Evolutionary conservation across 345 rosid genomes (phyloP), one percentile per base, ranked within the genome.

Genomic region (Excoecaria agallocha): DNA sequence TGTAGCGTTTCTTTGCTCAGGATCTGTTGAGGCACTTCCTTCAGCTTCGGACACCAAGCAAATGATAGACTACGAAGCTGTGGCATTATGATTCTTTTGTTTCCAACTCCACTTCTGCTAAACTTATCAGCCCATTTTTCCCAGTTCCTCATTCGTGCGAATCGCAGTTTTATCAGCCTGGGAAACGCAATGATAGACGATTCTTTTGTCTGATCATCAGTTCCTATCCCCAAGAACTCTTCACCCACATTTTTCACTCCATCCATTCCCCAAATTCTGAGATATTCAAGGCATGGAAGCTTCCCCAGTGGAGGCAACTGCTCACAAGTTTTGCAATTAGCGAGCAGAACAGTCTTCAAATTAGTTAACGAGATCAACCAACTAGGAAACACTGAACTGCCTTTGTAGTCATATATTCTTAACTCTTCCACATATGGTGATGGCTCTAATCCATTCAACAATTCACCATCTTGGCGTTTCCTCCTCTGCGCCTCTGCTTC

Each of bases 81-180:
- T 50, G 71, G 71, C 51, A 70, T 56, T 56, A 55, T 55, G 13
- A 25, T 13, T 38, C 51, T 56, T 5, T 17, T 38, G 8, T 0
- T 62, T 1, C 7, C 30, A 30, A 30, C 30, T 30, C 30, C 30
- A 30, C 30, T 38, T 17, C 12, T 38, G 9, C 12, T 39, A 63
- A 63, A 39, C 22, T 63, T 48, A 63, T 46, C 17, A 19, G 11
- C 70, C 70, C 70, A 66, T 5, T 4, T 50, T 66, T 66, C 54
- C 55, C 54, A 66, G 49, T 22, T 66, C 49, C 51, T 50, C 68
- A 65, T 65, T 9, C 68, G 68, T 15, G 41, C n/a, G n/a, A 66
- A 66, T 12, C 38, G 52, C 5, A 71, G 54, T 11, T 20, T 46
- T 66, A 22, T 66, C 69, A 66, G 37, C 25, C 38, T 66, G 16